Evolutionary conservation across 352 stramenopile species (phyloP).

Genomic region (Plasmopara muralis): DNA sequence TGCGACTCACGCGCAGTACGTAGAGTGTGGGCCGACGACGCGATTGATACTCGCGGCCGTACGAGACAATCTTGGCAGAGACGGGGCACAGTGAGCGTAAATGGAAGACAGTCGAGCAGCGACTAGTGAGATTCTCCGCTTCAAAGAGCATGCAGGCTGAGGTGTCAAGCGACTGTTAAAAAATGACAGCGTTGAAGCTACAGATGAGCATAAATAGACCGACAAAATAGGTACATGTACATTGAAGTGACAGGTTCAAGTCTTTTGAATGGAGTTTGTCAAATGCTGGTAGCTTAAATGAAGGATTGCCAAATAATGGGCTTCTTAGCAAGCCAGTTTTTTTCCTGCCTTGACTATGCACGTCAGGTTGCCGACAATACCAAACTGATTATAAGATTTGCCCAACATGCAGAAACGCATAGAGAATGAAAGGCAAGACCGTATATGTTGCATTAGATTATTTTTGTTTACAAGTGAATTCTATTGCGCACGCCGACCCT

Average conservation of each 20-base stretch:
- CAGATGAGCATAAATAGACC: background rate
- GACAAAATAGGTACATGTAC: background rate
- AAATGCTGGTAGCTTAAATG: too few relatives aligned
- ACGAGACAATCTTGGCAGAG: slow-evolving; percentile 54
- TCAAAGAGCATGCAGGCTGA: slow-evolving; percentile 6
- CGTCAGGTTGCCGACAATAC: too few relatives aligned
- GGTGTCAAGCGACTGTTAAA: slow-evolving; percentile 13
- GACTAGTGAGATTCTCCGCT: slow-evolving; percentile 7
- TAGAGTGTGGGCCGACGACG: slow-evolving; percentile 54
- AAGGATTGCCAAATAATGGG: too few relatives aligned
- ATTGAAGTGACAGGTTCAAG: background rate
- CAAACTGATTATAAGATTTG: too few relatives aligned
- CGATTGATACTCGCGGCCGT: slow-evolving; percentile 45
- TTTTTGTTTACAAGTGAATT: too few relatives aligned
- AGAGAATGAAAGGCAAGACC: too few relatives aligned
- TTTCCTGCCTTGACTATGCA: too few relatives aligned
- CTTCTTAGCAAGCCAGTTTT: too few relatives aligned
- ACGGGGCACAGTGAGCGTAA: slow-evolving; percentile 55
- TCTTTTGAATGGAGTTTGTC: background rate
- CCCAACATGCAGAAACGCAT: too few relatives aligned
- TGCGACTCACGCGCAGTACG: slow-evolving; percentile 55
- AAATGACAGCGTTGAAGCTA: slow-evolving; percentile 22
- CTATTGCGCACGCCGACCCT: too few relatives aligned
- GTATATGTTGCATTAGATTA: too few relatives aligned
- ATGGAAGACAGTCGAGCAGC: slow-evolving; percentile 21